phyloP scores from a whole-genome alignment of 2,329 filamentous ascomycete species.

The Endothia cerciana region DNA sequence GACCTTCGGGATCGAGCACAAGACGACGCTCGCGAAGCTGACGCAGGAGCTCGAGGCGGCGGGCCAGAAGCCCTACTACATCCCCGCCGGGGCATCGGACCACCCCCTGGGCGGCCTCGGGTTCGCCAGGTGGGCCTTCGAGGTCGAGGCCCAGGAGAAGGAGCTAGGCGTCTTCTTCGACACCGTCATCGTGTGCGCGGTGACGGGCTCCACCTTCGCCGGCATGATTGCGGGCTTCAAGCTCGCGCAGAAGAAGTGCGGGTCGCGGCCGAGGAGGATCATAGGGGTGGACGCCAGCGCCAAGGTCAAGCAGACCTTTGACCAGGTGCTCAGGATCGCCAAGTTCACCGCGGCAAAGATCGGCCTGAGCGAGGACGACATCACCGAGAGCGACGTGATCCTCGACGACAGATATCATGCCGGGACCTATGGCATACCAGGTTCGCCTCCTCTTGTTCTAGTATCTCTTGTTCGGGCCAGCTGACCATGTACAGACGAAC shows the following conservation, averaged over 20 bases:
- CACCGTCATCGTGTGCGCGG: conserved; percentile 69
- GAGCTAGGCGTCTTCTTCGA: conserved; percentile 68
- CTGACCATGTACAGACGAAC: conserved; percentile 50
- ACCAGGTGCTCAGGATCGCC: conserved; percentile 70
- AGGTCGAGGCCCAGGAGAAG: conserved; percentile 67
- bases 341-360: conserved; percentile 65
- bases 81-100: conserved; percentile 72
- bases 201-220: conserved; percentile 71
- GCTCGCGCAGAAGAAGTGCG: conserved; percentile 54
- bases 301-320: conserved; percentile 63
- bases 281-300: conserved; percentile 71
- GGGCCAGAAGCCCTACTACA: conserved; percentile 70
- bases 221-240: conserved; percentile 77
- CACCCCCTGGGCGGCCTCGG: conserved; percentile 72
- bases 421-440: conserved; percentile 66
- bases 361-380: conserved; percentile 61
- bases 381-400: conserved; percentile 64
- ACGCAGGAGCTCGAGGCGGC: conserved; percentile 54
- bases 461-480: background rate
- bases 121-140: conserved; percentile 72
- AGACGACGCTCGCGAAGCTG: conserved; percentile 59
- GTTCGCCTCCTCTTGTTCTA: background rate
- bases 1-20: conserved; percentile 71
- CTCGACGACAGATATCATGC: conserved; percentile 69
- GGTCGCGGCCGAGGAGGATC: conserved; percentile 54